These are phyloP conservation scores for Phtheirospermum japonicum DNA, from an alignment of 257 asterid genomes.

Conservation along the genomic window DNA sequence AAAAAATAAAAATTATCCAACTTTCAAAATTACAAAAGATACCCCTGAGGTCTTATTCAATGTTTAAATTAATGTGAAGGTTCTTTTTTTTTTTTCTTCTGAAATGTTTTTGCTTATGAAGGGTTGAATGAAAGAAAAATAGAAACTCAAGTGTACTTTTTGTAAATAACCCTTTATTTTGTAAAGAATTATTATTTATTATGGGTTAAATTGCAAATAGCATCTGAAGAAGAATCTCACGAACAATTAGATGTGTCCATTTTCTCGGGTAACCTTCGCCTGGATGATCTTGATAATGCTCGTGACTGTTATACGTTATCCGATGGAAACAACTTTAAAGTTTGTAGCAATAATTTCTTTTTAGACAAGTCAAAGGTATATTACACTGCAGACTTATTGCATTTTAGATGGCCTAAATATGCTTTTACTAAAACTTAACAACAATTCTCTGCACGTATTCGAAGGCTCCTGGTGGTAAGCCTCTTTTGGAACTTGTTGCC, in stretches of 20 bases:
- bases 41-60: too few species aligned
- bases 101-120: too few species aligned
- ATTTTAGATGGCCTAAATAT: slow-evolving; percentile 1
- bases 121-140: too few species aligned
- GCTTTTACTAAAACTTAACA: slow-evolving; percentile 4
- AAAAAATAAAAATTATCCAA: too few species aligned
- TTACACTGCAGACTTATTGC: too few species aligned
- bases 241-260: slow-evolving; percentile 70
- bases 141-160: too few species aligned
- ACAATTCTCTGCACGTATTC: slow-evolving; percentile 26
- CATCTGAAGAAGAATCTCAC: slow-evolving; percentile 59
- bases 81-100: too few species aligned
- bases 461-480: slow-evolving; percentile 84
- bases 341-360: slow-evolving; percentile 79
- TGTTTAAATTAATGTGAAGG: too few species aligned
- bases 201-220: slow-evolving; percentile 28
- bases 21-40: too few species aligned
- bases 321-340: slow-evolving; percentile 82
- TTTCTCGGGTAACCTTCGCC: slow-evolving; percentile 84
- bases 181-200: slow-evolving; percentile 1
- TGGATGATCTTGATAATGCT: slow-evolving; percentile 69
- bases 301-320: slow-evolving; percentile 88
- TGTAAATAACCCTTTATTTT: too few species aligned
- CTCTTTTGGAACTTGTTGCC: slow-evolving; percentile 92
- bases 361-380: slow-evolving; percentile 59